Base-by-base conservation (phyloP, 345 rosid species). In the Gossypium mustelinum region DNA sequence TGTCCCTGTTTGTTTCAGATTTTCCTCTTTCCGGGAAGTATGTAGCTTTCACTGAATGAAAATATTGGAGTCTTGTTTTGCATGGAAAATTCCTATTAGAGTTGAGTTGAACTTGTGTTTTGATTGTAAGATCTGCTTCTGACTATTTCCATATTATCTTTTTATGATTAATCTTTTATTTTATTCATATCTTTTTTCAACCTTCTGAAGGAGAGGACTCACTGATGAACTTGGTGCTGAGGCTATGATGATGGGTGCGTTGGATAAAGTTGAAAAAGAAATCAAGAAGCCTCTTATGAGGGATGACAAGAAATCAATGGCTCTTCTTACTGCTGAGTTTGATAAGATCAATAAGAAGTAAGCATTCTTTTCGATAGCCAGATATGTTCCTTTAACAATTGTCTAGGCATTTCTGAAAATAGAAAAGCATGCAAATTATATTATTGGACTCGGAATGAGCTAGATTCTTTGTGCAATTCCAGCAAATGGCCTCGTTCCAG, bases 201-300 rank as follows among this genome's bases (percentile, higher is more conserved):
- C 39, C 14, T 70, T 41, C 68, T 86, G 84, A 81, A 96, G 99
- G 97, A 85, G 89, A 75, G 94, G 95, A 64, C 86, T 96, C 62
- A 74, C 56, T 70, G 98, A 93, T 82, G 97, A 89, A 76, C 89
- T 85, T 57, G 99, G 98, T 82, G 91, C 87, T 11, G 99, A 96
- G 88, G 88, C 89, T 74, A 87, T 92, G 99, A 96, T 92, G 97
- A 87, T 96, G 75, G 97, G 89, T 77, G 97, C 98, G 58, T 73
- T 96, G 81, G 99, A 93, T 70, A 96, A 92, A 81, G 88, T 93
- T 73, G 99, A 96, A 71, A 90, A 87, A 41, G 95, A 96, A 73
- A 85, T 91, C 25, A 93, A 96, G 86, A 90, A 90, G 78, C 99
- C 98, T 85, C 94, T 96, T 56, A 69, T 96, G 94, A 90, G 98